Evolutionary conservation across 2,329 filamentous ascomycete species (phyloP).

Genomic region (Claviceps sp.): DNA sequence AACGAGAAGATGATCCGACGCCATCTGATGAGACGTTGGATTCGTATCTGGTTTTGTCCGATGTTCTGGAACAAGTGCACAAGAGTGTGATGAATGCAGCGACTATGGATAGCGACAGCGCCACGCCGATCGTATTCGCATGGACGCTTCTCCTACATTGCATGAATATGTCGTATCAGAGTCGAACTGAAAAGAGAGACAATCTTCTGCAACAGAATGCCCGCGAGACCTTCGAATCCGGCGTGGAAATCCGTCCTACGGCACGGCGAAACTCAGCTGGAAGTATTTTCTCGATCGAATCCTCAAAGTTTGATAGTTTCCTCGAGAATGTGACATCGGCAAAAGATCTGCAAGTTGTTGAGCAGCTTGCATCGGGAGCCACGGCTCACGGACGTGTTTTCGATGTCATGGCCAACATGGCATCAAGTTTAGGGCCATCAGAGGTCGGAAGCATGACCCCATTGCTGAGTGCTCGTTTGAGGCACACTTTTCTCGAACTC

Average conservation of each 20-base stretch:
- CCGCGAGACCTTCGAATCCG: slow-evolving; percentile 40
- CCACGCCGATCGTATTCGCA: slow-evolving; percentile 61
- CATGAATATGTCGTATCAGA: slow-evolving; percentile 50
- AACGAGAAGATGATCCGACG: slow-evolving; percentile 24
- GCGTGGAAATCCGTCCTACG: slow-evolving; percentile 26
- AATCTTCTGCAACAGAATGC: slow-evolving; percentile 44
- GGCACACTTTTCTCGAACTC: slow-evolving; percentile 54
- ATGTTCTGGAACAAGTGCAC: slow-evolving; percentile 60
- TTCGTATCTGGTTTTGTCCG: slow-evolving; percentile 55
- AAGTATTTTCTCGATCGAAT: slow-evolving; percentile 49
- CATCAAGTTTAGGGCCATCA: slow-evolving; percentile 30
- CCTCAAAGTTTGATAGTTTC: slow-evolving; percentile 45
- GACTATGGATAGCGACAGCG: slow-evolving; percentile 41
- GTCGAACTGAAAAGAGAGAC: slow-evolving; percentile 47
- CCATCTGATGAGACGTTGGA: slow-evolving; percentile 25
- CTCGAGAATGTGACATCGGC: slow-evolving; percentile 35
- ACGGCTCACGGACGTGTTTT: slow-evolving; percentile 39
- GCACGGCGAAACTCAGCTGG: slow-evolving; percentile 45
- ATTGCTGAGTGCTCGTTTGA: slow-evolving; percentile 48
- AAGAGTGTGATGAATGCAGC: slow-evolving; percentile 52
- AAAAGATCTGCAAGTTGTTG: slow-evolving; percentile 37
- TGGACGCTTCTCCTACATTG: slow-evolving; percentile 68
- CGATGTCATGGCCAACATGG: slow-evolving; percentile 39
- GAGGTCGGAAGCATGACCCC: slow-evolving; percentile 34
- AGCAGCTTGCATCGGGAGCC: slow-evolving; percentile 34